Evolutionary conservation across 1,284 basidiomycete genomes (phyloP), one percentile per base, ranked within the genome.

Genomic region (Sanghuangporus baumii): DNA sequence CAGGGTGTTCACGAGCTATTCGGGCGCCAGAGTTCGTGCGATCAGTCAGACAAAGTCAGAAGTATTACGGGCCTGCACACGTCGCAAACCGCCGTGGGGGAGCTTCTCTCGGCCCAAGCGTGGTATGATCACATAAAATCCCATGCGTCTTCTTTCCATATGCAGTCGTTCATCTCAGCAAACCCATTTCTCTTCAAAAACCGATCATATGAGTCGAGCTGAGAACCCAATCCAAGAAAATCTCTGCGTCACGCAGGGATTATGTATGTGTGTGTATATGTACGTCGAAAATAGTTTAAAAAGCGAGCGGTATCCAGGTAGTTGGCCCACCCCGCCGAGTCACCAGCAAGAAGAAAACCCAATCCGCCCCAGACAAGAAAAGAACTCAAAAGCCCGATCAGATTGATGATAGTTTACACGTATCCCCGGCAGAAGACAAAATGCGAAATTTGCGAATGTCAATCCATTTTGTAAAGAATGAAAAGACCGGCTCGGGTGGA

Each of bases 51-150:
- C 26, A 54, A 37, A 36, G 31, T 54, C 16, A 51, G 48, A 48
- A n/a, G 47, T 48, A 48, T 48, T 48, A 4, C 18, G 47, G 14
- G 14, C 48, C 48, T 23, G 26, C 8, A 51, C 48, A 51, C 48
- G 26, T 51, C 48, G 48, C 48, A 26, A 51, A 51, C 26, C 18
- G 48, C 48, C 48, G 43, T 46, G 43, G n/a, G 48, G 48, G 6
- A 31, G 52, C 37, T 54, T 54, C 52, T n/a, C 34, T 54, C 16
- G 52, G 52, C 52, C 52, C 52, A 37, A 54, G 52, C 52, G 52
- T 54, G 52, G 52, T 54, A 34, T 23, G 18, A 51, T 51, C 48
- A 26, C 31, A 54, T 37, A 54, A 54, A 54, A 6, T 31, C 18
- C 43, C 43, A 51, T 51, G 48, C 26, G 20, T 14, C 26, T 23